These are phyloP conservation scores for Penicillium sp. DNA, from an alignment of 2,329 filamentous ascomycete genomes.

Conservation along the genomic window DNA sequence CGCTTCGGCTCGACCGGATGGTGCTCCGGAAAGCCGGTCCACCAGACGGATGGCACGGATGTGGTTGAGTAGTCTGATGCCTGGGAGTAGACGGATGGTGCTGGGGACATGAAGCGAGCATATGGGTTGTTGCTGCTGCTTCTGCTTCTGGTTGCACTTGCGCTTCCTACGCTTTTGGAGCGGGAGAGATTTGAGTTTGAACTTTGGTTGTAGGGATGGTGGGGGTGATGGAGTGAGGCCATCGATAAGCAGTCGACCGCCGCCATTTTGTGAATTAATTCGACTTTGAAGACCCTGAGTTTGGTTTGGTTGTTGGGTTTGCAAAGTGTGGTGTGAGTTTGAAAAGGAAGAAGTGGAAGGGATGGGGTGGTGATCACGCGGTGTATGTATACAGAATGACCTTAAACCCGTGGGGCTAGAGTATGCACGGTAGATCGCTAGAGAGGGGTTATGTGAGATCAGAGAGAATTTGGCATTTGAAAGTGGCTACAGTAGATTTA, in stretches of 20 bases:
- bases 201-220: slow-evolving; percentile 19
- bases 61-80: slow-evolving; percentile 25
- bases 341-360: neutral
- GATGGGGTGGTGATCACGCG: slow-evolving; percentile 6
- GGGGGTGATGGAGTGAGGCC: slow-evolving; percentile 23
- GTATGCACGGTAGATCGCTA: slow-evolving; percentile 12
- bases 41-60: slow-evolving; percentile 23
- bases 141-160: neutral
- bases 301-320: neutral
- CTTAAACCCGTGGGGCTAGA: slow-evolving; percentile 7
- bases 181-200: slow-evolving; percentile 2
- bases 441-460: neutral
- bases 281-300: neutral
- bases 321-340: neutral
- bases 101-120: slow-evolving; percentile 26
- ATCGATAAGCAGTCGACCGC: slow-evolving; percentile 24
- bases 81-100: slow-evolving; percentile 16
- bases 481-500: neutral
- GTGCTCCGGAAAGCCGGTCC: slow-evolving; percentile 26
- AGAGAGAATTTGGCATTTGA: neutral
- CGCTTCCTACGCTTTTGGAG: slow-evolving; percentile 2
- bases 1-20: slow-evolving; percentile 25
- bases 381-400: slow-evolving; percentile 5
- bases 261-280: neutral
- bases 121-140: slow-evolving; percentile 28